Percentiles rank a stretch among this genome's conserved stretches.
Evolutionary conservation across 2,329 filamentous ascomycete genomes (phyloP).

Genomic region (Stachybotrys chartarum): DNA sequence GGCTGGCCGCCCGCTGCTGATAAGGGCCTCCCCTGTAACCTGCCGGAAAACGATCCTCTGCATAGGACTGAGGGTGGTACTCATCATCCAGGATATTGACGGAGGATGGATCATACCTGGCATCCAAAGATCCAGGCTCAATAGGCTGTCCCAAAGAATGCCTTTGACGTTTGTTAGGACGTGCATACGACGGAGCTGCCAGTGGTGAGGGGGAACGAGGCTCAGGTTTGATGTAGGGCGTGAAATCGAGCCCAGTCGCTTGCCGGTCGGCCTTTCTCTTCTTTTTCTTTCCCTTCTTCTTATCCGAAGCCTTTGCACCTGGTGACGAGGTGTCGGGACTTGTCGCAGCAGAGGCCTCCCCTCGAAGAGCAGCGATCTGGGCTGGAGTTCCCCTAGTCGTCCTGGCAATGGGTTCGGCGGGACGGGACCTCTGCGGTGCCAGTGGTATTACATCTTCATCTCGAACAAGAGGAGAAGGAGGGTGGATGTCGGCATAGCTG

Average conservation of each 20-base stretch:
- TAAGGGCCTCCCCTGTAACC: slow-evolving; percentile 22
- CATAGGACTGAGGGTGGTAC: slow-evolving; percentile 18
- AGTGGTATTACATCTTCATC: slow-evolving; percentile 69
- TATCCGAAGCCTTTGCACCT: slow-evolving; percentile 38
- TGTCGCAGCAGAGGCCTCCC: slow-evolving; percentile 38
- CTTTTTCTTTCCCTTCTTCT: slow-evolving; percentile 42
- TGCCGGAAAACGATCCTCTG: slow-evolving; percentile 22
- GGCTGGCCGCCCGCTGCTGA: slow-evolving; percentile 16
- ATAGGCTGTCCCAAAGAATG: slow-evolving; percentile 31
- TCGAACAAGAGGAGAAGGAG: slow-evolving; percentile 57
- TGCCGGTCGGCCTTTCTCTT: slow-evolving; percentile 47
- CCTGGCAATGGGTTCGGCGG: slow-evolving; percentile 8
- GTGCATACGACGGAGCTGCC: slow-evolving; percentile 41
- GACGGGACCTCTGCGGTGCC: slow-evolving; percentile 40
- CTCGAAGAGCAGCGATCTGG: slow-evolving; percentile 51
- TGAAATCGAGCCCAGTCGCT: slow-evolving; percentile 37
- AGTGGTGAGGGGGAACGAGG: slow-evolving; percentile 58
- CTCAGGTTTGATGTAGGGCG: slow-evolving; percentile 56
- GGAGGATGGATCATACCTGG: slow-evolving; percentile 33
- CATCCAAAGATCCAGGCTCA: slow-evolving; percentile 25
- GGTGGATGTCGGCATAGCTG: slow-evolving; percentile 22
- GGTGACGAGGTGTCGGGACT: slow-evolving; percentile 57
- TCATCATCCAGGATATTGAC: slow-evolving; percentile 27
- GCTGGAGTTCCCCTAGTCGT: slow-evolving; percentile 29
- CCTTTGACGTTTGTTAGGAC: slow-evolving; percentile 51